phyloP scores from a whole-genome alignment of 192 early-diverging fungal genomes.

The Lobosporangium transversale region DNA sequence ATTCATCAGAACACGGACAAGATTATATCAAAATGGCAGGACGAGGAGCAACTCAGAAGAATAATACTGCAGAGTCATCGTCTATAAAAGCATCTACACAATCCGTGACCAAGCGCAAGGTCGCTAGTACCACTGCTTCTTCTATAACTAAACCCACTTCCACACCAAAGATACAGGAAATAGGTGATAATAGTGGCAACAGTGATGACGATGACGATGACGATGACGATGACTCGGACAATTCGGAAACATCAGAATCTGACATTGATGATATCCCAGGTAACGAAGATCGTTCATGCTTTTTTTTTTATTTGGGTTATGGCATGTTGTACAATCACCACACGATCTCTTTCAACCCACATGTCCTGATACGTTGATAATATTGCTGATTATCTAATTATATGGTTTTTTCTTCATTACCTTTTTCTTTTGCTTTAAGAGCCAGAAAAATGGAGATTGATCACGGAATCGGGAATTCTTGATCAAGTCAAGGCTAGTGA shows the following conservation, averaged over 20 bases:
- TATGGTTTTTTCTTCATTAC: not conserved
- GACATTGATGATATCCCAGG: slow-evolving; percentile 45
- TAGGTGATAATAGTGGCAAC: slow-evolving; percentile 2
- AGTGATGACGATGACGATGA: slow-evolving; percentile 15
- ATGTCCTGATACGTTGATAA: not conserved
- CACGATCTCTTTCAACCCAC: not conserved
- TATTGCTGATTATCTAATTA: too few species aligned
- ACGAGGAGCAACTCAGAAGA: slow-evolving; percentile 15
- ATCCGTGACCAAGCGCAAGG: slow-evolving; percentile 11
- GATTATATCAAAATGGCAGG: slow-evolving; percentile 24
- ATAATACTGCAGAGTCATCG: slow-evolving; percentile 25
- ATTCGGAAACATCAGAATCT: slow-evolving; percentile 26
- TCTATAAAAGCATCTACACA: slow-evolving; percentile 14
- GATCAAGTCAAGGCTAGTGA: slow-evolving; percentile 12
- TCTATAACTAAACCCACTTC: not conserved
- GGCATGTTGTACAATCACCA: too few species aligned
- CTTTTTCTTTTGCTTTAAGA: slow-evolving; percentile 17
- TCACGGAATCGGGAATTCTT: slow-evolving; percentile 41
- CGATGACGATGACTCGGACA: slow-evolving; percentile 15
- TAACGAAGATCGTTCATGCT: not conserved
- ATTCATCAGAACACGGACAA: too few species aligned
- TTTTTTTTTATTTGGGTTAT: too few species aligned
- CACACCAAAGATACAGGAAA: slow-evolving; percentile 21
- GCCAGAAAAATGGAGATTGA: slow-evolving; percentile 48
- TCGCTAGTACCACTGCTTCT: too few species aligned